phyloP scores from a whole-genome alignment of 208 protist genomes.

The Acanthamoeba divionensis region DNA sequence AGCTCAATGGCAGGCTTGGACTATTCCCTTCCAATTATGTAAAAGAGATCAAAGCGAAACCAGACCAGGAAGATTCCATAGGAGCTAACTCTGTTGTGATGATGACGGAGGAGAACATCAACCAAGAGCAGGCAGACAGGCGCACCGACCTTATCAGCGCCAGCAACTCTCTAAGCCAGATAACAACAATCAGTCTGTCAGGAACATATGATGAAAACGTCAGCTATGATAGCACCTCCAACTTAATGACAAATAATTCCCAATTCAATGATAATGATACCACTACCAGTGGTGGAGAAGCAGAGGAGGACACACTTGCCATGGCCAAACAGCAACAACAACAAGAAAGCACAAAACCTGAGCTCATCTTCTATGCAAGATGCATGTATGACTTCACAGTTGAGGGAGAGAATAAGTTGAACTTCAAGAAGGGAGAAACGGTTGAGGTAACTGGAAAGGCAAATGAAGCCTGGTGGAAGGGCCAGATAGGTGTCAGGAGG shows the following conservation, averaged over 20 bases:
- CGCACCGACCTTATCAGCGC: no score
- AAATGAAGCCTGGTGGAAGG: slow-evolving; percentile 5
- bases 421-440: slow-evolving; percentile 15
- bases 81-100: no score
- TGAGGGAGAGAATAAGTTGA: slow-evolving; percentile 10
- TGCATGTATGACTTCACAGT: not conserved
- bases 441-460: no score
- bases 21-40: no score
- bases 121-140: no score
- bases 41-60: no score
- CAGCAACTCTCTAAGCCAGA: no score
- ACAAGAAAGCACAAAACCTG: not conserved
- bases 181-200: no score
- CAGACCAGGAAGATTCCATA: no score
- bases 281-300: not conserved
- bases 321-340: not conserved
- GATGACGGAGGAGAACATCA: no score
- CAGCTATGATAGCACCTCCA: not conserved
- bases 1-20: no score
- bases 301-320: not conserved
- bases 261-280: not conserved
- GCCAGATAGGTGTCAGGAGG: not conserved
- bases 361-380: not conserved
- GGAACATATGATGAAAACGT: no score
- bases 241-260: not conserved